Evolutionary conservation across 2,329 filamentous ascomycete genomes (phyloP).

Genomic region (Colletotrichum tofieldiae): DNA sequence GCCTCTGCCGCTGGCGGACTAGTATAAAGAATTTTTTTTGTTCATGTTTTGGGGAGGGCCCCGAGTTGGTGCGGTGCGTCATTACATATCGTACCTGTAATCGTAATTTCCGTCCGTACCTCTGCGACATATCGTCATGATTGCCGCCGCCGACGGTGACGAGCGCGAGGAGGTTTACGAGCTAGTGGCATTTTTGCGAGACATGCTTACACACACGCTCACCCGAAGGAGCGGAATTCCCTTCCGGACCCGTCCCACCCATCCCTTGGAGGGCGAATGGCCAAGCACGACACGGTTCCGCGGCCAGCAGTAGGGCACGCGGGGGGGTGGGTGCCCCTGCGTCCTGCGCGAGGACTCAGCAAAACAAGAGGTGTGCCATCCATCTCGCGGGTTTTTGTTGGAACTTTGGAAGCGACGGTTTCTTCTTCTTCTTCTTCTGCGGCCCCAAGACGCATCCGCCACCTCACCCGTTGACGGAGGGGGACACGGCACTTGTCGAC

Average conservation of each 20-base stretch:
- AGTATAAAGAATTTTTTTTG: neutral
- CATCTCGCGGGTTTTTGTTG: neutral
- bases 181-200: conserved; percentile 1
- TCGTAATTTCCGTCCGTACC: neutral
- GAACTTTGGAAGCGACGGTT: neutral
- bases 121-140: conserved; percentile 3
- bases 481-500: neutral
- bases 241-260: neutral
- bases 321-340: conserved; percentile 32
- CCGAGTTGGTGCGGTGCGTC: neutral
- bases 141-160: neutral
- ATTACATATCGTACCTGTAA: conserved; percentile 15
- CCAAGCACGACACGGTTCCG: neutral
- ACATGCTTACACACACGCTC: neutral
- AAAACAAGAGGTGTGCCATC: conserved; percentile 17
- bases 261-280: conserved; percentile 12
- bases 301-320: neutral
- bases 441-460: neutral
- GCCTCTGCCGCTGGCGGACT: neutral
- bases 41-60: neutral
- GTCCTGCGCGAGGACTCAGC: conserved; percentile 1
- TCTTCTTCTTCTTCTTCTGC: neutral
- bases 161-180: neutral
- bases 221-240: neutral
- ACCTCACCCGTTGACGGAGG: neutral